Base-by-base conservation (phyloP, 2,329 filamentous ascomycete genomes). In the Colletotrichum euphorbiae region DNA sequence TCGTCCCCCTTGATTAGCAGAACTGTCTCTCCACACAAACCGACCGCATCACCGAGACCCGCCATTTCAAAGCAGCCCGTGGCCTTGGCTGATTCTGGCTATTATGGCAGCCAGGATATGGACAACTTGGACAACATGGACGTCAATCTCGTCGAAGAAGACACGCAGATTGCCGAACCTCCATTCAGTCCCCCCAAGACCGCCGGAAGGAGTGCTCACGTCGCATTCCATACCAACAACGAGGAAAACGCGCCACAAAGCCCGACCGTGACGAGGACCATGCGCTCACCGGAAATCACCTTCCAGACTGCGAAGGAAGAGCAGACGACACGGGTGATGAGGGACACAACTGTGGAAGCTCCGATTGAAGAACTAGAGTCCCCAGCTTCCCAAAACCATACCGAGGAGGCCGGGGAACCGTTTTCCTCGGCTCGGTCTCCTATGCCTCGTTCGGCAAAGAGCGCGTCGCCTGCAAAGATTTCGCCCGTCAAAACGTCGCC, bases 31-130 rank as follows among this genome's bases (percentile, higher is more conserved):
- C 76, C 78, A 17, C 72, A 76, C 45, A 77, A 78, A 62, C 73
- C 76, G 36, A 70, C 74, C 28, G 76, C 74, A 24, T 77, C 77
- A 8, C 75, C 77, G n/a, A 78, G 63, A 50, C 70, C 51, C 67
- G 73, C 68, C 45, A 74, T 74, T 17, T 77, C 79, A 68, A 75
- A 75, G 58, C 74, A 76, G 42, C 71, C 75, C n/a, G 69, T 76
- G n/a, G 75, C 81, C 19, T 75, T 81, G 51, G 79, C 82, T 1
- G 91, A 93, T 73, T 93, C 91, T 38, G 91, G 91, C 31, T 93
- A 93, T 73, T 89, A 92, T 79, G 91, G 90, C 52, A 91, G 89
- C 73, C 88, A 90, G 72, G 66, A 69, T 31, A 57, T 69, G 33
- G 66, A 69, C 54, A 69, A 69, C 24, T 28, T 62, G n/a, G 60